A percentile compares a stretch with the other conserved stretches of the same genome.
Conservation (phyloP, 768 basidiomycete species). For the Boletellus ananas region DNA sequence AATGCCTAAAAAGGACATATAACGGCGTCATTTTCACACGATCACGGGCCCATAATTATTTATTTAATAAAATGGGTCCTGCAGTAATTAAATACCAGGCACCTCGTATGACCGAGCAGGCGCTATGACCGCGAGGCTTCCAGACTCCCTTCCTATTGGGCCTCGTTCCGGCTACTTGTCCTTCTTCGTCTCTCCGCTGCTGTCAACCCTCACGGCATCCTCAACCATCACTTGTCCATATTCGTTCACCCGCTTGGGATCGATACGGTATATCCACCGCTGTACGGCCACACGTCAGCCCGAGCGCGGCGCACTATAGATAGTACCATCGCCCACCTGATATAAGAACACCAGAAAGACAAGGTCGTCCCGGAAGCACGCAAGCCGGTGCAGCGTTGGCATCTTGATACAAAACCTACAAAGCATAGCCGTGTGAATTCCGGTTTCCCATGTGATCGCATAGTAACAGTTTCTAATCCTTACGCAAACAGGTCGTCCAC, state of each 20-base stretch:
- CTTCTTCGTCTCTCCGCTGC: slow-evolving; percentile 53
- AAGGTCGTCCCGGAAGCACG: slow-evolving; percentile 86
- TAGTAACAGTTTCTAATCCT: slow-evolving; percentile 27
- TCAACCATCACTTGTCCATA: slow-evolving; percentile 79
- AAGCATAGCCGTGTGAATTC: slow-evolving; percentile 11
- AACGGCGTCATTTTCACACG: slow-evolving; percentile 15
- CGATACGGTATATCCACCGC: slow-evolving; percentile 97
- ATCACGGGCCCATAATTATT: slow-evolving; percentile 8
- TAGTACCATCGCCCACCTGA: slow-evolving; percentile 54
- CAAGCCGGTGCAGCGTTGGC: slow-evolving; percentile 90
- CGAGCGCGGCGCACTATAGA: slow-evolving; percentile 1
- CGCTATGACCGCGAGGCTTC: not conserved
- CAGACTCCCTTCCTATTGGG: slow-evolving; percentile 5
- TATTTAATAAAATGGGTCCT: not conserved
- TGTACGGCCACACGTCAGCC: slow-evolving; percentile 33
- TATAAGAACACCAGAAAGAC: slow-evolving; percentile 92
- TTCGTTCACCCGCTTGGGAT: slow-evolving; percentile 93
- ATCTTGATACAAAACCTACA: slow-evolving; percentile 91
- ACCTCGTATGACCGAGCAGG: not conserved
- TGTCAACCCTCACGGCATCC: slow-evolving; percentile 41
- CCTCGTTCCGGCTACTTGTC: slow-evolving; percentile 35
- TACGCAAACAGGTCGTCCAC: slow-evolving; percentile 93
- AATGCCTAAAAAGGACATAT: slow-evolving; percentile 24
- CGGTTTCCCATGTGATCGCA: slow-evolving; percentile 9
- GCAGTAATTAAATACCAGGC: not conserved